Conservation (phyloP, 495 filamentous ascomycete species). For the Pseudomonodictys pantanalensis region DNA sequence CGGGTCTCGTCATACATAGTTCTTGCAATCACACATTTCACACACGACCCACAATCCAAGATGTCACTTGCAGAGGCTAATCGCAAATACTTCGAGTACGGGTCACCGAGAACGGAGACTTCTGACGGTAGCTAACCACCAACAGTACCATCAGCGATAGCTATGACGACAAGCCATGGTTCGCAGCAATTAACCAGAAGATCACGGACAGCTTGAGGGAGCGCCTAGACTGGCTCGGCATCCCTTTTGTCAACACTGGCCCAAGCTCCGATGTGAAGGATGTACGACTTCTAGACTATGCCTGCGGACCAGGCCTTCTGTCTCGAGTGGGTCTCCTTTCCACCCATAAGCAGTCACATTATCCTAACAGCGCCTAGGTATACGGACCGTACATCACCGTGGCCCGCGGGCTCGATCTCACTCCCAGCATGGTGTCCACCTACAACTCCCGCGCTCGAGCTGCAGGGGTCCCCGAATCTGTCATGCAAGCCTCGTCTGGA, state of each 20-base stretch:
- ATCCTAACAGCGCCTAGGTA: conserved; percentile 36
- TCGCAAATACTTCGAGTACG: conserved; percentile 55
- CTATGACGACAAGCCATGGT: conserved; percentile 50
- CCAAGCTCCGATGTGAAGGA: conserved; percentile 38
- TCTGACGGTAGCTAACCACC: conserved; percentile 13
- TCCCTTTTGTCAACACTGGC: conserved; percentile 50
- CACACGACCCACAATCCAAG: too few species aligned
- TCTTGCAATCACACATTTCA: too few species aligned
- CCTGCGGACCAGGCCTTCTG: conserved; percentile 67
- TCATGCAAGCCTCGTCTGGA: conserved; percentile 57
- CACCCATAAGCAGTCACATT: conserved; percentile 30
- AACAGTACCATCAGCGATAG: conserved; percentile 46
- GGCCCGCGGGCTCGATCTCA: conserved; percentile 64
- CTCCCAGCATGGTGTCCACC: conserved; percentile 48
- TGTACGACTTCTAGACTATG: conserved; percentile 68
- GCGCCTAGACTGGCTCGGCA: conserved; percentile 61
- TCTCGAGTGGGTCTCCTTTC: conserved; percentile 47
- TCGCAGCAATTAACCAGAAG: conserved; percentile 36
- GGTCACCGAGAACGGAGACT: not conserved
- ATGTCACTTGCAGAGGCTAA: conserved; percentile 51
- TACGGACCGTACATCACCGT: conserved; percentile 60
- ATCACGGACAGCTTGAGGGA: conserved; percentile 48
- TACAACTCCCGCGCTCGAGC: conserved; percentile 23
- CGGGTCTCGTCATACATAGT: too few species aligned
- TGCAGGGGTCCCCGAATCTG: conserved; percentile 12